Evolutionary conservation across 2,329 filamentous ascomycete species (phyloP).

Genomic region (Metarhizium guizhouense): DNA sequence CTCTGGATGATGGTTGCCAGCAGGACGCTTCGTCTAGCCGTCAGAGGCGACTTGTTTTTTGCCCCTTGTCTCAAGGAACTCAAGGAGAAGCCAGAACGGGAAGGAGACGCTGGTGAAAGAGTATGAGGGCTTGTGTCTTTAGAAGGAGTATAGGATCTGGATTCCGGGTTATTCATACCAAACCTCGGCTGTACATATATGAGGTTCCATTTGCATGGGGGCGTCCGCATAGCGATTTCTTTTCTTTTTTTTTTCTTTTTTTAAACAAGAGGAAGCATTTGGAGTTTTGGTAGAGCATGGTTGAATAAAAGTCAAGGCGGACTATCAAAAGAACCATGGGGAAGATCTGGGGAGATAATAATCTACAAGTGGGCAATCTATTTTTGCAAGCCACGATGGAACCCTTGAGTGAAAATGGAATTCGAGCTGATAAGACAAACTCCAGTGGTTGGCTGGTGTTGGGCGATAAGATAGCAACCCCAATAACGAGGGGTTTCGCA

Average conservation of each 20-base stretch:
- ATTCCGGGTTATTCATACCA: too few species aligned
- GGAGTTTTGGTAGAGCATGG: not conserved
- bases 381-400: not conserved
- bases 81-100: conserved; percentile 22
- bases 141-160: not conserved
- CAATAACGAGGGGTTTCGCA: not conserved
- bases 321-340: not conserved
- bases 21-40: conserved; percentile 27
- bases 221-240: not conserved
- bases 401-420: too few species aligned
- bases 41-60: conserved; percentile 34
- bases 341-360: not conserved
- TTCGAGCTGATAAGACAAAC: not conserved
- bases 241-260: not conserved
- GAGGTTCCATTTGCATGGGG: not conserved
- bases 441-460: not conserved
- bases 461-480: not conserved
- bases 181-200: not conserved
- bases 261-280: not conserved
- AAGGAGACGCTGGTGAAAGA: conserved; percentile 15
- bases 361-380: too few species aligned
- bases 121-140: conserved; percentile 11
- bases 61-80: conserved; percentile 34
- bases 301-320: not conserved
- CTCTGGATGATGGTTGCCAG: conserved; percentile 33